A percentile compares a stretch with the other conserved stretches of the same genome.
Conservation (phyloP, 495 filamentous ascomycete species). For the Aspergillus affinis region DNA sequence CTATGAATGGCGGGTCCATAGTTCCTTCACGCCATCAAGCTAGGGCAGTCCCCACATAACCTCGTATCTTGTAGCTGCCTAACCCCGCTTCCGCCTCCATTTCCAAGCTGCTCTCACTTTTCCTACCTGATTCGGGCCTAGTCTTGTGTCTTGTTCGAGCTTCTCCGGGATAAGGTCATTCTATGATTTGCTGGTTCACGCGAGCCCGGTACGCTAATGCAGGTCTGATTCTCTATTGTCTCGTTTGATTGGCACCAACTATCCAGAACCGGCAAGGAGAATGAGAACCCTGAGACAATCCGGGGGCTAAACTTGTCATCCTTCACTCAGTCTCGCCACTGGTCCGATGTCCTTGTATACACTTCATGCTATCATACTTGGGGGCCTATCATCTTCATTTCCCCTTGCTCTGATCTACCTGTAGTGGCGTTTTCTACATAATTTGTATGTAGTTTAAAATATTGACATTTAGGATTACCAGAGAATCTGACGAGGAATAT, state of each 20-base stretch:
- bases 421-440: not conserved
- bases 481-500: too few relatives aligned
- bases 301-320: not conserved
- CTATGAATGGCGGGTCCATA: not conserved
- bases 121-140: not conserved
- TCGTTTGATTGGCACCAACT: not conserved
- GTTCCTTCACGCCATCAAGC: not conserved
- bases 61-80: not conserved
- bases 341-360: not conserved
- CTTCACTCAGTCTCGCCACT: not conserved
- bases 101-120: not conserved
- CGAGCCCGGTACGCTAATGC: not conserved
- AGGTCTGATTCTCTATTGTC: not conserved
- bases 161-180: not conserved
- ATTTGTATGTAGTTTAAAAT: too few relatives aligned
- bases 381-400: not conserved
- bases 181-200: not conserved
- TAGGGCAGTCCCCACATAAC: not conserved
- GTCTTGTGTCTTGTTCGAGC: not conserved
- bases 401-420: not conserved
- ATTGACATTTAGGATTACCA: too few relatives aligned
- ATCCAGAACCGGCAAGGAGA: not conserved
- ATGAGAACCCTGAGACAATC: not conserved
- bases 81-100: not conserved
- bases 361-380: not conserved